Evolutionary conservation across 345 rosid genomes (phyloP).

Genomic region (Populus euphratica): DNA sequence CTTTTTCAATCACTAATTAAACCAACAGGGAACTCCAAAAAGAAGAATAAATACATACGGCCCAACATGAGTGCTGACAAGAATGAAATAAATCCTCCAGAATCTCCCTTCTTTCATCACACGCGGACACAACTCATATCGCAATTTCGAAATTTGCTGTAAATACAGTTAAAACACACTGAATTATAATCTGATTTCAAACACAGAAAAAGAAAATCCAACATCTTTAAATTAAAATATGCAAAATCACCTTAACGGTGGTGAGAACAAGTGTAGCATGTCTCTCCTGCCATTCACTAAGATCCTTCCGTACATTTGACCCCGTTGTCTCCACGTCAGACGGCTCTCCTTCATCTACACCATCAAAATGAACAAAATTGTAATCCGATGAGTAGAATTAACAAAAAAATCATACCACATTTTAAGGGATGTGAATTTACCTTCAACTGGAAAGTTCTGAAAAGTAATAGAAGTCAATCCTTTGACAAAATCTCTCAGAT

Average conservation of each 20-base stretch:
- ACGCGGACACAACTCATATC: conserved; percentile 90
- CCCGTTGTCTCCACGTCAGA: conserved; percentile 36
- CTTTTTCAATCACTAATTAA: neutral
- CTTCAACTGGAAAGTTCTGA: conserved; percentile 72
- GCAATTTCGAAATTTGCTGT: conserved; percentile 77
- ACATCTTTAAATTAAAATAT: neutral
- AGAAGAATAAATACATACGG: conserved; percentile 47
- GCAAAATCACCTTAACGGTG: conserved; percentile 63
- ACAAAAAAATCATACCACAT: neutral
- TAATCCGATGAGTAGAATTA: neutral
- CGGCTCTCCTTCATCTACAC: conserved; percentile 46
- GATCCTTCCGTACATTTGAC: conserved; percentile 85
- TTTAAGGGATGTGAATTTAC: conserved; percentile 15
- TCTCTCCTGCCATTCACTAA: conserved; percentile 90
- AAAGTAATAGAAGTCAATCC: conserved; percentile 79
- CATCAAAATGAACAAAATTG: conserved; percentile 4
- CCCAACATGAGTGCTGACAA: conserved; percentile 86
- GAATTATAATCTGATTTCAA: neutral
- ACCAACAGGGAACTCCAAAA: neutral
- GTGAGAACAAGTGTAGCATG: conserved; percentile 91
- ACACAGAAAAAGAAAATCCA: neutral
- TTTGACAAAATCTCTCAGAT: conserved; percentile 73
- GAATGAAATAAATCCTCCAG: conserved; percentile 91
- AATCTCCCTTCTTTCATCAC: conserved; percentile 86
- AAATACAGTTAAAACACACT: neutral